These are phyloP conservation scores for Trichoderma erinaceum DNA, from an alignment of 495 filamentous ascomycete species.

Conservation along the genomic window DNA sequence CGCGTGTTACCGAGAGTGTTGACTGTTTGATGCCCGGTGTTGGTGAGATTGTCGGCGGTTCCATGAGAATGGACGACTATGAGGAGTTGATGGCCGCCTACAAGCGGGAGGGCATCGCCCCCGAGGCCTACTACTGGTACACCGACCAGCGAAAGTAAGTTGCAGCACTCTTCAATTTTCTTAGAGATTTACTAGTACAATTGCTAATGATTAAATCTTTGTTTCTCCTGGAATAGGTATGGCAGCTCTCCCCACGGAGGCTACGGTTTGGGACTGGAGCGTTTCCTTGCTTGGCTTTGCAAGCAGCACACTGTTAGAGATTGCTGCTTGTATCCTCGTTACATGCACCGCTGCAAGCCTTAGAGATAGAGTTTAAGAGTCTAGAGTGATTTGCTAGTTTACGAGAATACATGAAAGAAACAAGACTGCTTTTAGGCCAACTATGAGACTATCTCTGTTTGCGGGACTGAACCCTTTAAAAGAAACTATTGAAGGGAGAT, in stretches of 20 bases:
- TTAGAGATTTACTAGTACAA: slow-evolving; percentile 24
- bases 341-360: slow-evolving; percentile 89
- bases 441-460: background rate
- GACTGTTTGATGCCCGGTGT: slow-evolving; percentile 90
- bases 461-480: no score
- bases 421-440: background rate
- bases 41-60: slow-evolving; percentile 94
- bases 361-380: slow-evolving; percentile 29
- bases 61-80: slow-evolving; percentile 91
- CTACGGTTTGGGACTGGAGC: slow-evolving; percentile 91
- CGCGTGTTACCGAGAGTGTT: slow-evolving; percentile 90
- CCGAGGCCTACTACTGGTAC: slow-evolving; percentile 96
- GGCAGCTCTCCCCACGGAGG: slow-evolving; percentile 91
- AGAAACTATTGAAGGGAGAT: background rate
- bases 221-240: slow-evolving; percentile 52
- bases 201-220: background rate
- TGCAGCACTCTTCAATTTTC: background rate
- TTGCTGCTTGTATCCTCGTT: slow-evolving; percentile 85
- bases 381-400: slow-evolving; percentile 18
- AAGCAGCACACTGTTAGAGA: slow-evolving; percentile 87
- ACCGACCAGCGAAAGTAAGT: slow-evolving; percentile 96
- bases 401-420: slow-evolving; percentile 6
- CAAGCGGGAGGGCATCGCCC: slow-evolving; percentile 76
- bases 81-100: slow-evolving; percentile 90
- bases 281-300: slow-evolving; percentile 95